These are phyloP conservation scores for Nicotiana rustica DNA, from an alignment of 305 asterid genomes.

Conservation along the genomic window DNA sequence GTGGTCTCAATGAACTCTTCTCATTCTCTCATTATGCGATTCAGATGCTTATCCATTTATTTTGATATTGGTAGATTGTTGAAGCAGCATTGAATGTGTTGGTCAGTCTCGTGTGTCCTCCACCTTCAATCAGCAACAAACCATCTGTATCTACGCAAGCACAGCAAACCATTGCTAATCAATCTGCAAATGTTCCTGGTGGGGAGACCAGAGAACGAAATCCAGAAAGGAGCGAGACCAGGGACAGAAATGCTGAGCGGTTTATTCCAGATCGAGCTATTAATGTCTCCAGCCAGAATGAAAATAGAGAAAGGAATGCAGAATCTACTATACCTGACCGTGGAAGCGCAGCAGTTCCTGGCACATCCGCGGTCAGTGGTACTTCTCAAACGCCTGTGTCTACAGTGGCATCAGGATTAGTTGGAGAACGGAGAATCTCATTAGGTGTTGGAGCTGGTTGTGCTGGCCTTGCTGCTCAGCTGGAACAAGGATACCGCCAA, in stretches of 20 bases:
- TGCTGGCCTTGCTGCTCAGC: conserved; percentile 99
- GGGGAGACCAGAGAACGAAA: conserved; percentile 46
- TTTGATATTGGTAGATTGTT: conserved; percentile 68
- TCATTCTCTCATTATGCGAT: background rate
- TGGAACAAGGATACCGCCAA: conserved; percentile 94
- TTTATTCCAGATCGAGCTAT: conserved; percentile 56
- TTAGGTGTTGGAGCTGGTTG: conserved; percentile 92
- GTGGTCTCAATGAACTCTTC: conserved; percentile 32
- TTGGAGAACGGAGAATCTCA: conserved; percentile 96
- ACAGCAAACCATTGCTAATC: conserved; percentile 66
- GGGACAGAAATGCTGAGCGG: conserved; percentile 69
- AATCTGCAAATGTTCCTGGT: conserved; percentile 61
- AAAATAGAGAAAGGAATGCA: conserved; percentile 71
- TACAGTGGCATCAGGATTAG: conserved; percentile 86
- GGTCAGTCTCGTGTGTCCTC: conserved; percentile 97
- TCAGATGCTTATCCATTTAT: conserved; percentile 25
- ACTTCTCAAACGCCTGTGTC: conserved; percentile 64
- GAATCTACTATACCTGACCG: conserved; percentile 77
- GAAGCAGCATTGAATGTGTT: conserved; percentile 89
- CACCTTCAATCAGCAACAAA: conserved; percentile 97
- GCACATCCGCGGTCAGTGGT: conserved; percentile 52
- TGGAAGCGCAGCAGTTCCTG: conserved; percentile 53
- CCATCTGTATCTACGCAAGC: conserved; percentile 72
- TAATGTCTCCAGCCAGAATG: conserved; percentile 58
- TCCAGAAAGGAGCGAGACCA: conserved; percentile 38